These are phyloP conservation scores for Penicillium sp. DNA, from an alignment of 2,329 filamentous ascomycete genomes.

Conservation along the genomic window DNA sequence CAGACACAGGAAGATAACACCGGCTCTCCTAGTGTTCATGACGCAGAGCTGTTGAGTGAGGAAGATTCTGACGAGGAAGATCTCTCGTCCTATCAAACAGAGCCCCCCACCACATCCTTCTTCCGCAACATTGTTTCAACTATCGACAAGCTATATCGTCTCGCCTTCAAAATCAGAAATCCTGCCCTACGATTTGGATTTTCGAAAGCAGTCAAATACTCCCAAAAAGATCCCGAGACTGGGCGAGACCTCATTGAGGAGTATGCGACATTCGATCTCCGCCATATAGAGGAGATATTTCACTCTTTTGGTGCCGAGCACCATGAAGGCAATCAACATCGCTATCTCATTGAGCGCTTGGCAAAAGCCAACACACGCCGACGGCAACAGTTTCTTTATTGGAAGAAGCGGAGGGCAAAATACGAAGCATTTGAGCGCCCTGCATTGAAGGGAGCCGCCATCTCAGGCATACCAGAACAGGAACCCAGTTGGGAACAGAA, in stretches of 20 bases:
- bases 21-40: not conserved
- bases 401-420: not conserved
- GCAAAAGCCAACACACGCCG: not conserved
- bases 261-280: not conserved
- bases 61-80: not conserved
- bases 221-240: not conserved
- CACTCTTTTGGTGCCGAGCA: not conserved
- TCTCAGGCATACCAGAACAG: too few species aligned
- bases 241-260: not conserved
- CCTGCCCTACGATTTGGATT: not conserved
- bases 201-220: not conserved
- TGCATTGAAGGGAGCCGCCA: not conserved
- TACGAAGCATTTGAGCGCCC: not conserved
- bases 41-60: not conserved
- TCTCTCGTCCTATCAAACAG: not conserved
- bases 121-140: not conserved
- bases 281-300: not conserved
- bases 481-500: too few species aligned
- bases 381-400: not conserved
- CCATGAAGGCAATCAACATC: not conserved
- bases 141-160: not conserved
- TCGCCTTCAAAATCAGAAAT: not conserved
- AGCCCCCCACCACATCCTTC: not conserved
- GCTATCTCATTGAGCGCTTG: not conserved
- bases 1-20: not conserved